phyloP scores from a whole-genome alignment of 108 stramenopile genomes.

The Phaeodactylum tricornutum region DNA sequence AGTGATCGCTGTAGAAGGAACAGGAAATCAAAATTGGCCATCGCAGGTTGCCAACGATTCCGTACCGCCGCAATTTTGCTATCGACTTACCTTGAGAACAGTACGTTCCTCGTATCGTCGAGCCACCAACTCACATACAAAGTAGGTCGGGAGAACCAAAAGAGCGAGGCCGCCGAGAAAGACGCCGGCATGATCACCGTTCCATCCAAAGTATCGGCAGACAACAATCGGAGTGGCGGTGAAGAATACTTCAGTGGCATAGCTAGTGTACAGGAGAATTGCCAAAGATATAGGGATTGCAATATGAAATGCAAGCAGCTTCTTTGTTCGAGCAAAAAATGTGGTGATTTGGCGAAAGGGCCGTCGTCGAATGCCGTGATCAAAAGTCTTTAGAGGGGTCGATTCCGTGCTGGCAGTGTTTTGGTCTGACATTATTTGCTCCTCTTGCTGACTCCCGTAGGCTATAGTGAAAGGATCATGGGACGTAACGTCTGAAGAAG shows the following conservation, averaged over 20 bases:
- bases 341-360: slow-evolving; percentile 17
- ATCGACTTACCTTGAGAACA: slow-evolving; percentile 37
- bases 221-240: slow-evolving; percentile 59
- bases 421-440: too few species aligned
- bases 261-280: slow-evolving; percentile 44
- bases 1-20: slow-evolving; percentile 24
- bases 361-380: not conserved
- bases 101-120: slow-evolving; percentile 52
- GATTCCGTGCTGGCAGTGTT: not conserved
- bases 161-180: slow-evolving; percentile 38
- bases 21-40: not conserved
- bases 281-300: slow-evolving; percentile 57
- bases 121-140: slow-evolving; percentile 44
- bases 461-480: too few species aligned
- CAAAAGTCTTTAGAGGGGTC: not conserved
- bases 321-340: slow-evolving; percentile 23
- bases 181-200: slow-evolving; percentile 38
- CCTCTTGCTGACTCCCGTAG: too few species aligned
- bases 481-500: too few species aligned
- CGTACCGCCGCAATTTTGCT: not conserved
- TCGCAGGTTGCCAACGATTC: not conserved
- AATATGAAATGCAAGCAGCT: slow-evolving; percentile 23
- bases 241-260: slow-evolving; percentile 55
- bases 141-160: slow-evolving; percentile 45
- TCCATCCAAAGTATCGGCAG: slow-evolving; percentile 61